phyloP scores from a whole-genome alignment of 163 green algal genomes.

The Scenedesmus sp. region DNA sequence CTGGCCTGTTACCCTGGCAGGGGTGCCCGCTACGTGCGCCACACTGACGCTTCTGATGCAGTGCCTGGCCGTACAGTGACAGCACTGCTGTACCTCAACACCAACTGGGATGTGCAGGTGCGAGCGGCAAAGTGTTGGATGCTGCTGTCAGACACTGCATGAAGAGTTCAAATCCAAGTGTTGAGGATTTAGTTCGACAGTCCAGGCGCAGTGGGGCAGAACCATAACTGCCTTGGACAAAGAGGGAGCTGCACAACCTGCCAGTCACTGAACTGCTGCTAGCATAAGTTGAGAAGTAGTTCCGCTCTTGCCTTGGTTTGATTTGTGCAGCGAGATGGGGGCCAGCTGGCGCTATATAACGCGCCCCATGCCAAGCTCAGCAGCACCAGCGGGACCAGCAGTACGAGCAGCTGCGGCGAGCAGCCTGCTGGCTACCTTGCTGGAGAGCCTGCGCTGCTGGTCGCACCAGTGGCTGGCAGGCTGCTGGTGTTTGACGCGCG shows the following conservation, averaged over 20 bases:
- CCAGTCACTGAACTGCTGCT: background rate
- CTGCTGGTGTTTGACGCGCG: slow-evolving; percentile 78
- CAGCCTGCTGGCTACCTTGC: background rate
- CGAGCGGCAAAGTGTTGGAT: background rate
- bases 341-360: slow-evolving; percentile 68
- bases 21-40: slow-evolving; percentile 76
- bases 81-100: slow-evolving; percentile 81
- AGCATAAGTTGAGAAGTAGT: background rate
- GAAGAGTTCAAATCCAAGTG: background rate
- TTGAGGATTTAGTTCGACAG: background rate
- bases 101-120: slow-evolving; percentile 63
- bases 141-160: background rate
- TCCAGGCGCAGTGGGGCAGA: background rate
- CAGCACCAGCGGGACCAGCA: background rate
- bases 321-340: slow-evolving; percentile 56
- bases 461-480: slow-evolving; percentile 68
- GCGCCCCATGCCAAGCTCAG: slow-evolving; percentile 2
- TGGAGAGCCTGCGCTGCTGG: slow-evolving; percentile 58
- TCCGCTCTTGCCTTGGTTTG: background rate
- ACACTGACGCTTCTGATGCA: slow-evolving; percentile 67
- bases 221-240: background rate
- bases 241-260: background rate
- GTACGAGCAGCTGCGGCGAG: background rate
- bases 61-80: slow-evolving; percentile 69
- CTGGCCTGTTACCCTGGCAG: slow-evolving; percentile 77